Base-by-base conservation (phyloP, 495 filamentous ascomycete species). In the Aspergillus haitiensis region DNA sequence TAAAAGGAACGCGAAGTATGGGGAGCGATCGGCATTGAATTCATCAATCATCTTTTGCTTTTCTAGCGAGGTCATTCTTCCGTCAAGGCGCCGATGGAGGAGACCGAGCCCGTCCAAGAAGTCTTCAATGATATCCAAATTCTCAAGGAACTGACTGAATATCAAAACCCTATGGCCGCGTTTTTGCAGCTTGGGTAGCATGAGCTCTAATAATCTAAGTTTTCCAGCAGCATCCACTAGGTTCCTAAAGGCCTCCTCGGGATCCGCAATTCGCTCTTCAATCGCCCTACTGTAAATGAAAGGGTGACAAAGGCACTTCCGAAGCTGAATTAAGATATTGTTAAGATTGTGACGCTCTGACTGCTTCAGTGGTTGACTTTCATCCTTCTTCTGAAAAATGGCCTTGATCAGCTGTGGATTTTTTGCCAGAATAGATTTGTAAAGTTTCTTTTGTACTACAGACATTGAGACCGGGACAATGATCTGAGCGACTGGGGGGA, bases 401-500 rank as follows among this genome's bases (percentile, higher is more conserved):
- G 93, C 85, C 56, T 87, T 86, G 65, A 98, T 92, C n/a, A 98
- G 80, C 15, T 91, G 81, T 1, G 91, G 87, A 63, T 95, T 97
- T 65, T 93, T 91, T 7, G 89, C 83, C 52, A 98, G 81, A 57
- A 98, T 97, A 0, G 90, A 94, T 65, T 92, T 96, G 77, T 93
- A 98, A 0, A 99, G 81, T 68, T 90, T 94, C 75, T 96, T 93
- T 67, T 98, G 95, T 7, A 99, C 77, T 34, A 91, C 77, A 6
- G 88, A 89, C 93, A 98, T 96, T 11, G 90, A 90, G 7, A 98
- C 86, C 0, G 95, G 95, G 1, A 99, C 75, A 62, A 98, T 98
- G 55, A 98, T 89, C 68, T 98, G 93, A 0, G 88, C 89, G 85
- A 98, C 89, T 0, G 93, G 86, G 2, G 95, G 94, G 7, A 99